phyloP scores from a whole-genome alignment of 345 rosid genomes.

The Dipteronia dyeriana region DNA sequence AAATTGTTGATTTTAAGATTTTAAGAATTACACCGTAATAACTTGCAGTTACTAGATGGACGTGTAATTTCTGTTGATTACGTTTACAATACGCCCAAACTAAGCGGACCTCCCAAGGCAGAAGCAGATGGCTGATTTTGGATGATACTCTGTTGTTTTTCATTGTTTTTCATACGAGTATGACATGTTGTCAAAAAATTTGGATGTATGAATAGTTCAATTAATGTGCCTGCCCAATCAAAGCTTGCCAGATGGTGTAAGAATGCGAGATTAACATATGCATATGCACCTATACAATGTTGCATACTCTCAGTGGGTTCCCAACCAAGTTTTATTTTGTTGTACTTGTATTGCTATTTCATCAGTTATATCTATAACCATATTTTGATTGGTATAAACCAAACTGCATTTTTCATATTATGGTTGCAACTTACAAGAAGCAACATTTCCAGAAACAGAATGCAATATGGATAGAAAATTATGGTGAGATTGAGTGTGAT shows the following conservation, averaged over 20 bases:
- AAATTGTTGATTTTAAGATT: background rate
- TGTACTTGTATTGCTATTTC: background rate
- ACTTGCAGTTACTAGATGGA: constrained; percentile 62
- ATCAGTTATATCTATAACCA: background rate
- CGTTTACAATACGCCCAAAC: constrained; percentile 9
- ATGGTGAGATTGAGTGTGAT: background rate
- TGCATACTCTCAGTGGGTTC: background rate
- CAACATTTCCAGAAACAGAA: background rate
- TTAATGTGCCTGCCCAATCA: background rate
- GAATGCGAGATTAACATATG: too few species aligned
- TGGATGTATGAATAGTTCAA: background rate
- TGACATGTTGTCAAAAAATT: background rate
- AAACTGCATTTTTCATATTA: background rate
- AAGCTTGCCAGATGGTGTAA: too few species aligned
- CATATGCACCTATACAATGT: background rate
- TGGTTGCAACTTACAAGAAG: background rate
- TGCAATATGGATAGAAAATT: too few species aligned
- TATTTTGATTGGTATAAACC: background rate
- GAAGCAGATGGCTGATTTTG: constrained; percentile 22
- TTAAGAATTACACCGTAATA: constrained; percentile 1
- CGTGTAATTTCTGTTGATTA: constrained; percentile 51
- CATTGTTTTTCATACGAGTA: too few species aligned
- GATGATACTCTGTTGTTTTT: background rate
- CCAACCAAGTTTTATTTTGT: background rate
- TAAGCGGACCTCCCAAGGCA: constrained; percentile 15